These are phyloP conservation scores for Ananas comosus DNA, from an alignment of 176 grass and related monocot genomes.

Conservation along the genomic window DNA sequence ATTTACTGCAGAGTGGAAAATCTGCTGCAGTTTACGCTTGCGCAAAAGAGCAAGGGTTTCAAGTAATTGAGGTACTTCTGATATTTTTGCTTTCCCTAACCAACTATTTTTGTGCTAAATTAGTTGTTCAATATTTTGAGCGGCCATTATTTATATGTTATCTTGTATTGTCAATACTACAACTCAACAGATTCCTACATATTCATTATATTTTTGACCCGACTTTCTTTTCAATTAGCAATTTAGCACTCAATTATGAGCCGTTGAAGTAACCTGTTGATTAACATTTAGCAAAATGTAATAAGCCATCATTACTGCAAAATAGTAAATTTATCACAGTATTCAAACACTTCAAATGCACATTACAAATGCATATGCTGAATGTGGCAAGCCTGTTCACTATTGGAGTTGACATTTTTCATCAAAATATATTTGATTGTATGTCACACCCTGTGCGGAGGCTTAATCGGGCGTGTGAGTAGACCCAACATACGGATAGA, in stretches of 20 bases:
- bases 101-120: neutral
- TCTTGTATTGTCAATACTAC: neutral
- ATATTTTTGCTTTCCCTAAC: neutral
- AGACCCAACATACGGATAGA: no score
- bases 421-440: no score
- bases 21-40: constrained; percentile 89
- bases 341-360: neutral
- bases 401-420: no score
- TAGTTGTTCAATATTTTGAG: neutral
- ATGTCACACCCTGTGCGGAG: no score
- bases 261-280: neutral
- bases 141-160: neutral
- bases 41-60: constrained; percentile 86
- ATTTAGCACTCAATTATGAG: neutral
- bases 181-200: no score
- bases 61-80: constrained; percentile 75
- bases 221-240: neutral
- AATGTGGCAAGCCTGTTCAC: neutral
- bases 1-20: constrained; percentile 79
- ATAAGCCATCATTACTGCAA: neutral
- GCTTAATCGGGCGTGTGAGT: no score
- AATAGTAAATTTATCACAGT: neutral
- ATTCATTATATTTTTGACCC: neutral
- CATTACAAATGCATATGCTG: neutral
- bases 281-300: neutral